Base-by-base conservation (phyloP, 192 early-diverging fungal species). In the Geranomyces michiganensis region DNA sequence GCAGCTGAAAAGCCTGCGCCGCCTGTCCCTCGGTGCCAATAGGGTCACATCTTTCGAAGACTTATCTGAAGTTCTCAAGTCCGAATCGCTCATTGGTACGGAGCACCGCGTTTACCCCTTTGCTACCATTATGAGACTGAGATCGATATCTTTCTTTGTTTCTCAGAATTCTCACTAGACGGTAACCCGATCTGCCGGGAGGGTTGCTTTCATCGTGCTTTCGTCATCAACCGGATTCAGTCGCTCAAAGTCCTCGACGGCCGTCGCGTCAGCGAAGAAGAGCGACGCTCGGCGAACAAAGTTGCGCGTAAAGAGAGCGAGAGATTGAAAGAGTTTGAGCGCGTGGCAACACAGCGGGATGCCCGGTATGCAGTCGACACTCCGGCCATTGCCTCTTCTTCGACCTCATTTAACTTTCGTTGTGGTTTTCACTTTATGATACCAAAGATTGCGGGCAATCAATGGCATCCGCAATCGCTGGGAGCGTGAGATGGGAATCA, bases 161-260 rank as follows among this genome's bases (percentile, higher is more conserved):
- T 0, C 0, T 17, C 8, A 71, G 70, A 72, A 22, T 31, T 72
- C 8, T 32, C 61, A 30, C 27, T 72, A 8, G 70, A 72, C 13
- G 49, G 36, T 29, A 72, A 72, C 31, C 70, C 70, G 6, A 21
- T 72, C 17, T 53, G 36, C 29, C 19, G 33, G 13, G 75, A 82
- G 22, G 60, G 53, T 8, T 41, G 36, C 36, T 68, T 70, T 36
- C 81, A 79, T 55, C 73, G 79, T 24, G 48, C 80, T 10, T 73
- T 83, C 24, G 12, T 85, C 9, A 72, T 83, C 29, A 76, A 74
- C 46, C 56, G 74, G 29, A 67, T 77, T 53, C 70, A 65, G 24
- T 69, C 58, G 14, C 48, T 86, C 0, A 84, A 81, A 56, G 22
- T 76, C 58, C 60, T 86, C 21, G 83, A 85, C 63, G 83, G 85